Conservation (phyloP, 306 rosid genomes). For the Lathyrus oleraceus region DNA sequence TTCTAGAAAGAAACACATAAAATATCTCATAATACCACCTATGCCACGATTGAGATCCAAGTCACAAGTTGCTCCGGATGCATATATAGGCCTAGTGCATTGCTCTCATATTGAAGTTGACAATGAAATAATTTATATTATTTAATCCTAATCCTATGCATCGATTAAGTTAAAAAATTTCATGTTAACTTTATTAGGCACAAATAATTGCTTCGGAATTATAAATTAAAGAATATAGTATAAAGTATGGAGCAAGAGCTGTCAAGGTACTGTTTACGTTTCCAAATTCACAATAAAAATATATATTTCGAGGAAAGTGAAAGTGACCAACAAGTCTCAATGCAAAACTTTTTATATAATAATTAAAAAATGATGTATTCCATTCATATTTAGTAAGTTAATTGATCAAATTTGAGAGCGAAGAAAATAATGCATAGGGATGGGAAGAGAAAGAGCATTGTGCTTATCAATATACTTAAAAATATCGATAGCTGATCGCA, state of each 20-base stretch:
- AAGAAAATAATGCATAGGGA: not conserved
- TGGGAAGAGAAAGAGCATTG: not conserved
- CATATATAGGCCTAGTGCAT: not conserved
- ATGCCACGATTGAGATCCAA: not conserved
- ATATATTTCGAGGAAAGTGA: not conserved
- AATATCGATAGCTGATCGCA: not conserved
- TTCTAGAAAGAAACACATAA: constrained; percentile 20
- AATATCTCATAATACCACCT: not conserved
- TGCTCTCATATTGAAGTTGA: not conserved
- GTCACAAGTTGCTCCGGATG: constrained; percentile 24
- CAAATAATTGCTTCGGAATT: no score
- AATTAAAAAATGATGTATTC: no score
- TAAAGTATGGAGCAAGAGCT: not conserved
- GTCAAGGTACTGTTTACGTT: not conserved
- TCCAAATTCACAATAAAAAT: not conserved
- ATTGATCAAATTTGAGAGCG: not conserved
- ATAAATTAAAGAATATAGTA: no score
- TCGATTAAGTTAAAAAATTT: not conserved
- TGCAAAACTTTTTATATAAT: no score
- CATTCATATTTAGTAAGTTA: no score
- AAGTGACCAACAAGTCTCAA: not conserved
- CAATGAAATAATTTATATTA: not conserved
- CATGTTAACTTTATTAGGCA: no score
- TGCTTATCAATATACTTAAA: not conserved
- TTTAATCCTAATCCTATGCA: not conserved